phyloP scores from a whole-genome alignment of 345 rosid species.

The Ceriops tagal region DNA sequence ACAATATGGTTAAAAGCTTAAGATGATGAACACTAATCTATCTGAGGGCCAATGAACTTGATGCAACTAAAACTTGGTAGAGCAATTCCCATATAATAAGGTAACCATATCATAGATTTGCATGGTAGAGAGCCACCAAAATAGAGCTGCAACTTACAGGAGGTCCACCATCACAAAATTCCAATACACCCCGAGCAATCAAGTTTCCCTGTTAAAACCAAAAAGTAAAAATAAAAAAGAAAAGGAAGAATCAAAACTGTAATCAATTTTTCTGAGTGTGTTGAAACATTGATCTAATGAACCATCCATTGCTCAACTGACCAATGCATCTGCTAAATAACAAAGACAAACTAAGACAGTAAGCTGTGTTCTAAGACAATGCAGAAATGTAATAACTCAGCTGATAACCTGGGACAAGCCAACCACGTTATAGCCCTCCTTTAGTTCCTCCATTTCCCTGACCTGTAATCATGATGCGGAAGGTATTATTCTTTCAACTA shows the following conservation, averaged over 20 bases:
- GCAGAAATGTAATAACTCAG: neutral
- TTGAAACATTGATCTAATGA: no score
- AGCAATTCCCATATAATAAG: neutral
- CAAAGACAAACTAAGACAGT: no score
- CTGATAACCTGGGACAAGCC: constrained; percentile 79
- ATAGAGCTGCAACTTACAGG: constrained; percentile 40
- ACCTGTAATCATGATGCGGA: constrained; percentile 32
- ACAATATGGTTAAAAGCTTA: no score
- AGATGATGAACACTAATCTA: no score
- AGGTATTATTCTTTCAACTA: no score
- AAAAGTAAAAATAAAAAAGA: neutral
- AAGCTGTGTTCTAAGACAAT: neutral
- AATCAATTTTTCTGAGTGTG: no score
- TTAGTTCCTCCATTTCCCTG: constrained; percentile 71
- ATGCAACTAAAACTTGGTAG: no score
- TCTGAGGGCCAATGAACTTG: no score
- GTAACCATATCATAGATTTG: neutral
- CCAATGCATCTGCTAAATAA: no score
- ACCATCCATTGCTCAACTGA: no score
- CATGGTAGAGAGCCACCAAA: neutral
- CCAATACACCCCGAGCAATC: constrained; percentile 79
- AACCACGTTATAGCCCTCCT: constrained; percentile 76
- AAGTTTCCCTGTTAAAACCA: constrained; percentile 68
- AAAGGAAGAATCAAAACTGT: neutral
- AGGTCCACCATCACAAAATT: constrained; percentile 74